phyloP scores from a whole-genome alignment of 2,329 filamentous ascomycete species.

The Aspergillus piperis region DNA sequence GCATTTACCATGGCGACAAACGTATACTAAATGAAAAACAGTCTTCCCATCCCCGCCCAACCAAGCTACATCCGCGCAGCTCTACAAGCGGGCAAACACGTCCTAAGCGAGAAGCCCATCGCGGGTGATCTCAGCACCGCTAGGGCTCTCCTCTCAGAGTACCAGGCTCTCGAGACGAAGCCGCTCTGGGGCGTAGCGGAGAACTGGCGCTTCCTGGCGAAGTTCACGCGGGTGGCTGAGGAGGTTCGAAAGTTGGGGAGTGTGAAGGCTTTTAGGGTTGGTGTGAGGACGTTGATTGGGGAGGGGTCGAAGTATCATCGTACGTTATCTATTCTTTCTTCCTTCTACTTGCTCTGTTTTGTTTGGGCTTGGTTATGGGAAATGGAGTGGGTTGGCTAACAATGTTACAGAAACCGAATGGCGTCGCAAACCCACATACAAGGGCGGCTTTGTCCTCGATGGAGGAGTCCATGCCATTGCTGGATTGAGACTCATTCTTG shows the following conservation, averaged over 20 bases:
- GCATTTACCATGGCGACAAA: too few relatives aligned
- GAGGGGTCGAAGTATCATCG: constrained; percentile 57
- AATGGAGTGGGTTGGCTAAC: neutral
- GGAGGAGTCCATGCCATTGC: constrained; percentile 60
- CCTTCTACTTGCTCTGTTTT: neutral
- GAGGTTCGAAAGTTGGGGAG: constrained; percentile 51
- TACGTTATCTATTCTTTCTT: constrained; percentile 27
- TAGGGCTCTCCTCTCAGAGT: constrained; percentile 54
- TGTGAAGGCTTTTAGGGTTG: constrained; percentile 53
- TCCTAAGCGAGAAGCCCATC: constrained; percentile 60
- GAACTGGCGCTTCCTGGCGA: constrained; percentile 58
- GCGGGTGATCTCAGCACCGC: constrained; percentile 57
- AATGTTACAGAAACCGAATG: constrained; percentile 49
- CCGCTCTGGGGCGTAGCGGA: constrained; percentile 55
- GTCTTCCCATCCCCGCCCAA: constrained; percentile 55
- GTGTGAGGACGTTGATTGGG: constrained; percentile 48
- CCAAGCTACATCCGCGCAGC: constrained; percentile 54
- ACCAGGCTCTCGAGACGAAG: constrained; percentile 41
- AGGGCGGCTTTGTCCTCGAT: constrained; percentile 62
- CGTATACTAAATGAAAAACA: constrained; percentile 18
- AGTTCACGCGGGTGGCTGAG: constrained; percentile 49
- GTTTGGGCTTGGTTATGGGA: too few relatives aligned
- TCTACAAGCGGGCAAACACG: constrained; percentile 55
- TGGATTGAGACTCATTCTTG: constrained; percentile 52
- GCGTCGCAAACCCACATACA: constrained; percentile 58